These are phyloP conservation scores for Cladosporium sp. DNA, from an alignment of 2,329 filamentous ascomycete species.

Conservation along the genomic window DNA sequence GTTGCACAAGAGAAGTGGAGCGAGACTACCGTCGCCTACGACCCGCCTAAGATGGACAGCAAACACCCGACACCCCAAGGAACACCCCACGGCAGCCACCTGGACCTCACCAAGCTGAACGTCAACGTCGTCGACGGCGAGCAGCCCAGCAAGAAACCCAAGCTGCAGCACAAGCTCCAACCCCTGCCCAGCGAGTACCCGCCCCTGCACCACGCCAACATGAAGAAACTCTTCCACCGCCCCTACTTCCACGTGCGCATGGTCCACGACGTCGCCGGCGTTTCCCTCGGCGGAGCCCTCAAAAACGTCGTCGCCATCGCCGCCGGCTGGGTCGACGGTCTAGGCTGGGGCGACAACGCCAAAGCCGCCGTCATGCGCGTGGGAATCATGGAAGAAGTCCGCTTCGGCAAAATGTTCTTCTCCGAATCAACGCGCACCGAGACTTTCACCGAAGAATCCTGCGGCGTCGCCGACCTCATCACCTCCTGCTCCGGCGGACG, in stretches of 20 bases:
- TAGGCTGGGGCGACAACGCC: slow-evolving; percentile 97
- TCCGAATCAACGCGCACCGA: slow-evolving; percentile 69
- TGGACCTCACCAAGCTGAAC: slow-evolving; percentile 25
- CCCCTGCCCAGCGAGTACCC: slow-evolving; percentile 78
- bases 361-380: slow-evolving; percentile 99
- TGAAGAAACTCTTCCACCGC: slow-evolving; percentile 85
- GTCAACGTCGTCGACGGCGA: slow-evolving; percentile 40
- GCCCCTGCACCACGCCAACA: slow-evolving; percentile 75
- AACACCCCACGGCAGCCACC: slow-evolving; percentile 45
- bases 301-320: slow-evolving; percentile 97
- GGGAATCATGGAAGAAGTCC: slow-evolving; percentile 91
- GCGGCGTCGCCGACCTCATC: slow-evolving; percentile 91
- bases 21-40: slow-evolving; percentile 94
- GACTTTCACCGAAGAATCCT: slow-evolving; percentile 96
- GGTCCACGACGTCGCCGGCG: slow-evolving; percentile 91
- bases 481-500: slow-evolving; percentile 88
- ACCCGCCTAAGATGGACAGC: slow-evolving; percentile 84
- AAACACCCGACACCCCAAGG: slow-evolving; percentile 61
- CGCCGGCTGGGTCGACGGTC: slow-evolving; percentile 89
- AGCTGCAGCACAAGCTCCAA: slow-evolving; percentile 52
- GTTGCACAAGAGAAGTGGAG: slow-evolving; percentile 95
- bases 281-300: slow-evolving; percentile 86
- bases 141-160: slow-evolving; percentile 40
- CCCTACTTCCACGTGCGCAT: slow-evolving; percentile 97
- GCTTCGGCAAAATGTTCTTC: slow-evolving; percentile 93